phyloP scores from a whole-genome alignment of 2,329 filamentous ascomycete genomes.

The Aspergillus sp. region DNA sequence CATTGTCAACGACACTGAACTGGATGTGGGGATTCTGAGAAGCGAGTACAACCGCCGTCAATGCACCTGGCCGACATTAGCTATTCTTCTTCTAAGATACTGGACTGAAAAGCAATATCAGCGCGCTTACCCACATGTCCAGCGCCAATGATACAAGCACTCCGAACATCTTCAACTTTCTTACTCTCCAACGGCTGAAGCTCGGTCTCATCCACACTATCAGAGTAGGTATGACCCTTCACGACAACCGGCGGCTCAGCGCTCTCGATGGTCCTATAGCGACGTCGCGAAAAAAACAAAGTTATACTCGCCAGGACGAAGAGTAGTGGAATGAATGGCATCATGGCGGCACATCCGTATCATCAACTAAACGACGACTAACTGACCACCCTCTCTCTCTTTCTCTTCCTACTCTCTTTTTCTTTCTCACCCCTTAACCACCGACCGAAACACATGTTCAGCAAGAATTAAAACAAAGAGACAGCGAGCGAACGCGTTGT shows the following conservation, averaged over 20 bases:
- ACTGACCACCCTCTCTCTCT: background rate
- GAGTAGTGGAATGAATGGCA: constrained; percentile 21
- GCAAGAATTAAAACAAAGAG: background rate
- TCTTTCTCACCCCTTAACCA: background rate
- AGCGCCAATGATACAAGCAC: constrained; percentile 28
- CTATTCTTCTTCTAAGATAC: background rate
- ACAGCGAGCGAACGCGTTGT: background rate
- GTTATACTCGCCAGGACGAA: constrained; percentile 22
- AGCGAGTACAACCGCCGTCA: constrained; percentile 29
- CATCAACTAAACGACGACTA: background rate
- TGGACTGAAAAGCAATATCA: background rate
- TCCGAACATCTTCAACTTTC: constrained; percentile 20
- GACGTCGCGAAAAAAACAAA: constrained; percentile 18
- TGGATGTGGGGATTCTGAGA: constrained; percentile 29
- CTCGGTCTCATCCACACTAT: constrained; percentile 14
- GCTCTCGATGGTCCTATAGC: constrained; percentile 14
- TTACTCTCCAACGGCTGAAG: background rate
- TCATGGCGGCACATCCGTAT: constrained; percentile 10
- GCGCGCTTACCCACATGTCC: constrained; percentile 27
- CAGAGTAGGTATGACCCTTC: constrained; percentile 24
- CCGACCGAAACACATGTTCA: background rate
- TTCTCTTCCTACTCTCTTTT: too few species aligned
- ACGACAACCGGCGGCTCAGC: constrained; percentile 17
- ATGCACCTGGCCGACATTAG: constrained; percentile 16
- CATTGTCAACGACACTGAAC: constrained; percentile 30